Percentiles rank a stretch among this genome's conserved stretches.
These are phyloP conservation scores for Russula ochroleuca DNA, from an alignment of 768 basidiomycete species.

Conservation along the genomic window DNA sequence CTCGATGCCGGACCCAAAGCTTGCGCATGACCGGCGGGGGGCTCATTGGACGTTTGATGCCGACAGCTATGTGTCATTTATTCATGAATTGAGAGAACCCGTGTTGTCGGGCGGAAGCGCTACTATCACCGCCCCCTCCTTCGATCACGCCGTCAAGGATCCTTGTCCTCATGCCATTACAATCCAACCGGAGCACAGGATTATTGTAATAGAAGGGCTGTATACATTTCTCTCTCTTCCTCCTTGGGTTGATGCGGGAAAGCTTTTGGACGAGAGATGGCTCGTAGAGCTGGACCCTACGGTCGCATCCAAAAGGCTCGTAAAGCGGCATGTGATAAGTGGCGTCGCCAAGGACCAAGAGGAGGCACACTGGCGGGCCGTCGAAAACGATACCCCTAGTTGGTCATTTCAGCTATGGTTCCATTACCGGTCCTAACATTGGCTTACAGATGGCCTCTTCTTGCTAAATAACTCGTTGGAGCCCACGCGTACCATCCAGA, in stretches of 20 bases:
- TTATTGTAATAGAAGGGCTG: conserved; percentile 87
- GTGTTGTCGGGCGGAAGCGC: conserved; percentile 17
- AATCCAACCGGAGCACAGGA: conserved; percentile 60
- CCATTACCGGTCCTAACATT: background rate
- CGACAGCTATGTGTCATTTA: conserved; percentile 62
- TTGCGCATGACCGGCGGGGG: conserved; percentile 77
- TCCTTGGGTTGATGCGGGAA: conserved; percentile 66
- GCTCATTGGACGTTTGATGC: conserved; percentile 91
- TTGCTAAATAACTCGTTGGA: conserved; percentile 39
- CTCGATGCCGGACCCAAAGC: conserved; percentile 64
- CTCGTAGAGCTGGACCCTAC: conserved; percentile 57
- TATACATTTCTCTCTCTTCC: conserved; percentile 72
- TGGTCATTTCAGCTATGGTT: conserved; percentile 25
- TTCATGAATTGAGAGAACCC: conserved; percentile 49
- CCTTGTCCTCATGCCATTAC: conserved; percentile 57
- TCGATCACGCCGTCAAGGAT: conserved; percentile 86
- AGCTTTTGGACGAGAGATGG: conserved; percentile 73
- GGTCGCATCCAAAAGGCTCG: conserved; percentile 55
- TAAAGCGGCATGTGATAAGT: conserved; percentile 70
- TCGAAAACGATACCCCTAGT: conserved; percentile 78
- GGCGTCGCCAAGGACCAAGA: conserved; percentile 63
- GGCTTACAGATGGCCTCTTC: conserved; percentile 41
- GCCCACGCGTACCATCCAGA: conserved; percentile 41
- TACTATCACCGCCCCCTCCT: conserved; percentile 67
- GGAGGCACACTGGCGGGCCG: conserved; percentile 67